Base-by-base conservation (phyloP, 1,284 basidiomycete species). In the Cutaneotrichosporon sp. region DNA sequence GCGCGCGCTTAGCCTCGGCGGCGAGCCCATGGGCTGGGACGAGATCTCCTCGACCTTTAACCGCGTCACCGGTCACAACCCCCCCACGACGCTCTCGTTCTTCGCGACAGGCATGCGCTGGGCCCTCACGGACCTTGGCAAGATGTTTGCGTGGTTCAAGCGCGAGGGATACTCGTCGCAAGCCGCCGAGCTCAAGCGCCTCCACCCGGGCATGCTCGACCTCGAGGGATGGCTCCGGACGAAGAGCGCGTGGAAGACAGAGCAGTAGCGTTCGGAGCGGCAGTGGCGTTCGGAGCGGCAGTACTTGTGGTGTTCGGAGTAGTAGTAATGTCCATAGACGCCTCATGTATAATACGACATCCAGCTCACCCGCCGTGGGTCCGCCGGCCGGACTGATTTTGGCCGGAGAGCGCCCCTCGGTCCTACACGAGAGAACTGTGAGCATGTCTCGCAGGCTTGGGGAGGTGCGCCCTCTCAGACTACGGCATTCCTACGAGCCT, bases 1-100 rank as follows among this genome's bases (percentile, higher is more conserved):
- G 8, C 54, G 56, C 33, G 65, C 60, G 9, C 43, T 75, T 34
- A 29, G 52, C 1, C 59, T 75, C 8, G 73, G 68, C 4, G 67
- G 68, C 22, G 70, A 72, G 43, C 61, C 62, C 24, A 51, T 70
- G 24, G 65, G 61, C 18, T 66, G 60, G 31, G 46, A 52, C 4
- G 59, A 71, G 49, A 56, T 75, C 22, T 50, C 72, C 57, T 31
- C 34, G 14, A 54, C 47, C 29, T 64, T 62, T 14, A 10, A 18
- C 7, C 34, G 55, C 29, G 58, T 62, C 31, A 65, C 66, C 24
- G 70, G 69, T 16, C n/a, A 52, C 25, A 50, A 56, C 9, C 43
- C 65, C 3, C 66, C 67, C 11, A 65, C 69, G 20, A 70, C 69
- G 7, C 69, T 49, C 36, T 34, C 36, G 18, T 20, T 60, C 36